Conservation (phyloP, 495 filamentous ascomycete genomes). For the Barbatosphaeria neglecta region DNA sequence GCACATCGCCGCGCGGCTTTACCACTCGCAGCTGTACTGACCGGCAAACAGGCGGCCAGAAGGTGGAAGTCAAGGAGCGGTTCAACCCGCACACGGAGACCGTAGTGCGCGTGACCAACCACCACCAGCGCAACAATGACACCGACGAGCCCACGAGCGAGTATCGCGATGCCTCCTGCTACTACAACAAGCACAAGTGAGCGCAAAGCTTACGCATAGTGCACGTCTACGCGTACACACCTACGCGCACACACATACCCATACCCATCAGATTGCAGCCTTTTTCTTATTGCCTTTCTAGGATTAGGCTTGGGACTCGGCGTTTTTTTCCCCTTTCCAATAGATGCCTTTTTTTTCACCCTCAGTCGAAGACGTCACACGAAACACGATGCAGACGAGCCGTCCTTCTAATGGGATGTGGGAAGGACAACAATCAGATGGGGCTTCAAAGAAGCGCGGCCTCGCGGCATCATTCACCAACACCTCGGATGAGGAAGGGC, state of each 20-base stretch:
- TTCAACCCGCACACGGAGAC: neutral
- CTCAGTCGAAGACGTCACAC: too few relatives aligned
- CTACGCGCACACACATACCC: too few relatives aligned
- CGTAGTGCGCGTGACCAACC: neutral
- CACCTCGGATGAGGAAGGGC: too few relatives aligned
- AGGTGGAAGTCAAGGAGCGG: neutral
- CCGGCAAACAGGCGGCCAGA: neutral
- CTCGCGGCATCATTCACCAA: neutral
- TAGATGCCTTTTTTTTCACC: too few relatives aligned
- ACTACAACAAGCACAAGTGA: neutral
- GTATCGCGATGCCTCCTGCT: neutral
- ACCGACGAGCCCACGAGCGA: neutral
- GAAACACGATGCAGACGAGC: too few relatives aligned
- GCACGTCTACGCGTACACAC: neutral
- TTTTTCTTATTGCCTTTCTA: too few relatives aligned
- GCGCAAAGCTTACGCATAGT: neutral
- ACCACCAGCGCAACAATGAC: neutral
- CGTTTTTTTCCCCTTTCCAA: too few relatives aligned
- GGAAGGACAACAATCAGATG: neutral
- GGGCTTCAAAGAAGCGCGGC: neutral
- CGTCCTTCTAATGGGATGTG: too few relatives aligned
- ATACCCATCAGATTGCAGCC: too few relatives aligned
- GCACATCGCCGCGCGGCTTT: neutral
- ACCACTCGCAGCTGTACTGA: too few relatives aligned
- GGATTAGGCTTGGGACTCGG: too few relatives aligned